These are phyloP conservation scores for Pseudogymnoascus sp. DNA, from an alignment of 2,329 filamentous ascomycete genomes.

Conservation along the genomic window DNA sequence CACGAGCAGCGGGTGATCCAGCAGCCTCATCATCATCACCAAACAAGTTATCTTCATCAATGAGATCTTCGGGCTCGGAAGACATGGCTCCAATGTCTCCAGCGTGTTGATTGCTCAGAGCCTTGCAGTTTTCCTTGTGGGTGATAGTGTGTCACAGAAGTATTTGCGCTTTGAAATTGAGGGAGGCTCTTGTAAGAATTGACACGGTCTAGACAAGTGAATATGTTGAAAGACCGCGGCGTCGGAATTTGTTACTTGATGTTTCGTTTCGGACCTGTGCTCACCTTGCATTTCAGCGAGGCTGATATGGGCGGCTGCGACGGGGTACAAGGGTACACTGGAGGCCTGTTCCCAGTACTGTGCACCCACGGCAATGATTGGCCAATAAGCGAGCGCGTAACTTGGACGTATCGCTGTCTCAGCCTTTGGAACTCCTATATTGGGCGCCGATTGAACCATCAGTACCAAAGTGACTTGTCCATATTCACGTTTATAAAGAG, in stretches of 20 bases:
- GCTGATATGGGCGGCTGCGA: constrained; percentile 5
- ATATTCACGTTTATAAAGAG: constrained; percentile 4
- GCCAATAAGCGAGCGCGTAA: constrained; percentile 3
- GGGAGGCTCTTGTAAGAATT: background rate
- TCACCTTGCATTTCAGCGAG: background rate
- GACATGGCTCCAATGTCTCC: constrained; percentile 10
- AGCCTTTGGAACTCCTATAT: constrained; percentile 7
- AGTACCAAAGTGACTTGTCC: constrained; percentile 2
- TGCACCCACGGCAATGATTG: background rate
- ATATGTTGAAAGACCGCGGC: background rate
- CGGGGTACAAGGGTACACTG: background rate
- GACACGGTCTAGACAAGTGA: background rate
- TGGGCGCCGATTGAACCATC: background rate
- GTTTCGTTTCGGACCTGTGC: constrained; percentile 2
- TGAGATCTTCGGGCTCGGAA: constrained; percentile 25
- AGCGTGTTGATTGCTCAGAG: background rate
- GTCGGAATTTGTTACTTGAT: background rate
- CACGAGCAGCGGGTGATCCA: constrained; percentile 21
- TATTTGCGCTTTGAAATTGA: background rate
- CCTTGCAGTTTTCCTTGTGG: background rate
- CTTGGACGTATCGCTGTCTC: constrained; percentile 7
- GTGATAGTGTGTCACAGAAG: background rate
- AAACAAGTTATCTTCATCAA: constrained; percentile 53
- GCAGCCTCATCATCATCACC: constrained; percentile 42
- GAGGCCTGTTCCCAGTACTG: background rate